Percentiles rank a stretch among this genome's conserved stretches.
These are phyloP conservation scores for Trichoderma atrobrunneum DNA, from an alignment of 2,329 filamentous ascomycete genomes.

Conservation along the genomic window DNA sequence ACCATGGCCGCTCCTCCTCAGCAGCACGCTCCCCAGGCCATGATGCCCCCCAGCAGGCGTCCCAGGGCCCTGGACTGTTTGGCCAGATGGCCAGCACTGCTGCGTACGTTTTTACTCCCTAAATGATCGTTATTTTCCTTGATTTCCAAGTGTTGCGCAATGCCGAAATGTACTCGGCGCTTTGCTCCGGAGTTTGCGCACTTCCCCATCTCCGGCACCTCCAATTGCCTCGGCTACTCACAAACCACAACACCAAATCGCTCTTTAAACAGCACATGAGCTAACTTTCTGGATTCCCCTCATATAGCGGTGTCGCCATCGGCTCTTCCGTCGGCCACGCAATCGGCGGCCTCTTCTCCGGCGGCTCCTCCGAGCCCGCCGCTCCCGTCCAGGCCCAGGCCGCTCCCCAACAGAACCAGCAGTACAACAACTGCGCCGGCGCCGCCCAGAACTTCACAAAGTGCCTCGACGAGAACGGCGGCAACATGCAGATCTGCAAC, in stretches of 20 bases:
- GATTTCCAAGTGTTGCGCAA: neutral
- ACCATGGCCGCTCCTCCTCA: conserved; percentile 60
- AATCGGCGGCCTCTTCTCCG: conserved; percentile 82
- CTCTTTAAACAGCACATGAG: neutral
- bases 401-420: conserved; percentile 50
- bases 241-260: neutral
- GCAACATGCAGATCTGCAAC: conserved; percentile 92
- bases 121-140: neutral
- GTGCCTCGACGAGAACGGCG: conserved; percentile 94
- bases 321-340: conserved; percentile 95
- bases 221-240: neutral
- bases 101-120: conserved; percentile 66
- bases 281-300: neutral
- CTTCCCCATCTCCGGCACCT: neutral
- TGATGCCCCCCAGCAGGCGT: conserved; percentile 47
- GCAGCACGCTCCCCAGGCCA: conserved; percentile 47
- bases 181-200: neutral
- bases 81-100: conserved; percentile 97
- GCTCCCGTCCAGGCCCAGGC: conserved; percentile 42
- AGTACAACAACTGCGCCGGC: conserved; percentile 66
- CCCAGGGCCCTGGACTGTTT: conserved; percentile 79
- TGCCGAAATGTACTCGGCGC: neutral
- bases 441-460: conserved; percentile 84
- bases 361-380: conserved; percentile 59
- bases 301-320: conserved; percentile 82